Evolutionary conservation across 345 rosid species (phyloP).

Genomic region (Gossypium turneri): DNA sequence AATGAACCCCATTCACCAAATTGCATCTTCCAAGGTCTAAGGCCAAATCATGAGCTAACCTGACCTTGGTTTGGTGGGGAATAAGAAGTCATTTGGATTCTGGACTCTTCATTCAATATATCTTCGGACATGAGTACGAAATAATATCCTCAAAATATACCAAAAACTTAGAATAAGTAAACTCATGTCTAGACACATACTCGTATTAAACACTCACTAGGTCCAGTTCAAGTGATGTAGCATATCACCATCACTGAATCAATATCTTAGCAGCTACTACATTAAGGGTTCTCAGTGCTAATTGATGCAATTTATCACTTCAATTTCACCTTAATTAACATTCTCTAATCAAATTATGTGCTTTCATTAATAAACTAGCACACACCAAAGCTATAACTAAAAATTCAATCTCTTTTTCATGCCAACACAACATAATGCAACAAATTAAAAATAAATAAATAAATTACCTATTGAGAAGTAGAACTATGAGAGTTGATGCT

Average conservation of each 20-base stretch:
- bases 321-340: background rate
- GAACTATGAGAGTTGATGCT: conserved; percentile 28
- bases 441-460: background rate
- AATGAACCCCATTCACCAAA: background rate
- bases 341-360: background rate
- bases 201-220: too few species aligned
- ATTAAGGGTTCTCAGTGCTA: background rate
- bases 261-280: background rate
- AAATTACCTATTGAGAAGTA: conserved; percentile 24
- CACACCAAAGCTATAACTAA: background rate
- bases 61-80: too few species aligned
- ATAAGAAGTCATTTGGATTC: too few species aligned
- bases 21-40: too few species aligned
- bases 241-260: background rate
- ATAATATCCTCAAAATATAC: too few species aligned
- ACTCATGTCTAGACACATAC: too few species aligned
- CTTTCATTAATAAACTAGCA: background rate
- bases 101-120: too few species aligned
- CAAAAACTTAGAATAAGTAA: too few species aligned
- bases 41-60: too few species aligned
- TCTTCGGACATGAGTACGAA: too few species aligned
- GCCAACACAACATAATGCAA: background rate
- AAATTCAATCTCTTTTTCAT: background rate
- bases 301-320: background rate
- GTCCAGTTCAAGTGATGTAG: too few species aligned